phyloP scores from a whole-genome alignment of 2,329 filamentous ascomycete genomes.

The Xylariaceae sp. region DNA sequence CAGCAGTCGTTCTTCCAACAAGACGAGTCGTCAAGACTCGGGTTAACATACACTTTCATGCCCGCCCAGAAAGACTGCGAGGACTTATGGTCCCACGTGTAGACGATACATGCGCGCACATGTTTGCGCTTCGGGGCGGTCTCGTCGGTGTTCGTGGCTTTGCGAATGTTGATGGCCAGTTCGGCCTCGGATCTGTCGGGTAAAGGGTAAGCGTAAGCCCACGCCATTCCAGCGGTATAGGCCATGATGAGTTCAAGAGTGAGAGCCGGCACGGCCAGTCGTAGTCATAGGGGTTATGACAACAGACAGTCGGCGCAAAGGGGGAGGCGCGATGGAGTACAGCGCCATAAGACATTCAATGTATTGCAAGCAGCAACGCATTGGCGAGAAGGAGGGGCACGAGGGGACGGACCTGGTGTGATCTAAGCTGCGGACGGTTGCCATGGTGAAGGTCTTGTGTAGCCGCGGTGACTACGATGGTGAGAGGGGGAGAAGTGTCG shows the following conservation, averaged over 20 bases:
- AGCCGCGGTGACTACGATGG: constrained; percentile 6
- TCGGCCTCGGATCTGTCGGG: constrained; percentile 58
- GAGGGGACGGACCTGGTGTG: constrained; percentile 31
- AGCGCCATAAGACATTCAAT: constrained; percentile 1
- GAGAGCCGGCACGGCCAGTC: not conserved
- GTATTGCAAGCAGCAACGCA: too few species aligned
- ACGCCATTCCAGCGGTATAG: constrained; percentile 16
- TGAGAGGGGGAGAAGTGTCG: constrained; percentile 8
- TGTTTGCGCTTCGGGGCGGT: constrained; percentile 76
- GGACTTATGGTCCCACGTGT: constrained; percentile 98
- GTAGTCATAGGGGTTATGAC: constrained; percentile 4
- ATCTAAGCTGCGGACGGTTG: constrained; percentile 32
- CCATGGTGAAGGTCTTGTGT: constrained; percentile 25
- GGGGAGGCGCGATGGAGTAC: not conserved
- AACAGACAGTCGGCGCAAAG: not conserved
- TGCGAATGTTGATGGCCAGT: constrained; percentile 64
- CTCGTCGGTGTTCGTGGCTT: constrained; percentile 64
- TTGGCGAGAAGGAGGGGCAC: constrained; percentile 12
- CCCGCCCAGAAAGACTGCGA: constrained; percentile 93
- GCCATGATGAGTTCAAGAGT: constrained; percentile 13
- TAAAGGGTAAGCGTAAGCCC: constrained; percentile 20
- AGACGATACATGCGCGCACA: constrained; percentile 96
- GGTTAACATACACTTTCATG: constrained; percentile 81
- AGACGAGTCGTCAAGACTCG: not conserved
- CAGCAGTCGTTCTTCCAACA: constrained; percentile 10